Conservation (phyloP, 1,139 yeast species). For the Saccharomyces hybrid region DNA sequence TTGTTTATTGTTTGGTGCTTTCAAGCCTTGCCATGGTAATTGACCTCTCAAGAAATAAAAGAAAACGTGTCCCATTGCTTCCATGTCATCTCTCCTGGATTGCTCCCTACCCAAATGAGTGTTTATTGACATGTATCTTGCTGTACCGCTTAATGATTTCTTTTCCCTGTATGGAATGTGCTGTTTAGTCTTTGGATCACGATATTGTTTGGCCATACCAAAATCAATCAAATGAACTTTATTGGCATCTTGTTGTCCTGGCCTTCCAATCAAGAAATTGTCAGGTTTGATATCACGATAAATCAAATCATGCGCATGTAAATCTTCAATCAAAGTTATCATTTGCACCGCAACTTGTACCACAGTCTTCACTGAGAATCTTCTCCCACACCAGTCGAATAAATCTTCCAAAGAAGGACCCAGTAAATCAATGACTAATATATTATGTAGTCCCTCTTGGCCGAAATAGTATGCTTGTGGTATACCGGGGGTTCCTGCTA, state of each 20-base stretch:
- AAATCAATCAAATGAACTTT: constrained; percentile 93
- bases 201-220: constrained; percentile 90
- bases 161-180: constrained; percentile 96
- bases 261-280: constrained; percentile 90
- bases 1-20: constrained; percentile 75
- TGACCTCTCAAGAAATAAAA: constrained; percentile 93
- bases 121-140: constrained; percentile 90
- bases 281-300: constrained; percentile 86
- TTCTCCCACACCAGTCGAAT: constrained; percentile 76
- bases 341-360: constrained; percentile 70
- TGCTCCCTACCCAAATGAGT: constrained; percentile 97
- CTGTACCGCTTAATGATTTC: constrained; percentile 94
- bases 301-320: constrained; percentile 62
- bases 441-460: constrained; percentile 66
- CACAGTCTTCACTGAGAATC: constrained; percentile 60
- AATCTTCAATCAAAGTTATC: constrained; percentile 57
- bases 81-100: constrained; percentile 92
- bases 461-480: constrained; percentile 72
- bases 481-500: constrained; percentile 51
- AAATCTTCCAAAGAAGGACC: constrained; percentile 75
- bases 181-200: constrained; percentile 91
- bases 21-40: constrained; percentile 97
- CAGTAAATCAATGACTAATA: constrained; percentile 58
- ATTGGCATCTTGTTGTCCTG: constrained; percentile 57
- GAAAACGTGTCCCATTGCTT: constrained; percentile 88